These are phyloP conservation scores for Candolleomyces aberdarensis DNA, from an alignment of 768 basidiomycete genomes.

Conservation along the genomic window DNA sequence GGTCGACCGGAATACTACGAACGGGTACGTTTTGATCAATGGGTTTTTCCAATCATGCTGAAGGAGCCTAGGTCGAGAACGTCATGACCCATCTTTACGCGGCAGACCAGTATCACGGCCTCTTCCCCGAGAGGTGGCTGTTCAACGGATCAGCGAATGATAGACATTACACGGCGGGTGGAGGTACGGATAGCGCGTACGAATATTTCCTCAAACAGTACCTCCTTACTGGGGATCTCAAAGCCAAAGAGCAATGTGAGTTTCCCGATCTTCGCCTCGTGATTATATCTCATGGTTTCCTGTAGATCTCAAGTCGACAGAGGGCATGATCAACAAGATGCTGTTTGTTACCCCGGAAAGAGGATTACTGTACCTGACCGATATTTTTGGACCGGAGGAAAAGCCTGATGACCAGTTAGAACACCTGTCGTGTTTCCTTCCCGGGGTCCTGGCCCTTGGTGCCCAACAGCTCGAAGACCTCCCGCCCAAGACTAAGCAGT, in stretches of 20 bases:
- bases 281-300: background rate
- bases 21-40: conserved; percentile 20
- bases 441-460: conserved; percentile 60
- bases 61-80: conserved; percentile 12
- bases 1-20: conserved; percentile 52
- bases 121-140: conserved; percentile 14
- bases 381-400: conserved; percentile 21
- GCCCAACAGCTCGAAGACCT: conserved; percentile 32
- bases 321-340: conserved; percentile 49
- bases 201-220: conserved; percentile 73
- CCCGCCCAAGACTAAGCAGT: conserved; percentile 25
- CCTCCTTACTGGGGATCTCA: conserved; percentile 54
- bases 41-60: background rate
- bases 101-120: conserved; percentile 10
- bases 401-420: conserved; percentile 45
- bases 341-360: conserved; percentile 52
- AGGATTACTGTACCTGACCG: conserved; percentile 55
- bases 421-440: conserved; percentile 65
- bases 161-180: conserved; percentile 47
- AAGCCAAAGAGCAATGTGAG: conserved; percentile 56
- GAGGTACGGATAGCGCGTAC: conserved; percentile 61
- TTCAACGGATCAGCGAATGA: conserved; percentile 25
- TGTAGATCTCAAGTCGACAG: conserved; percentile 47
- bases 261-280: conserved; percentile 14
- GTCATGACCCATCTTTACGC: conserved; percentile 17